Percentiles rank a stretch among this genome's conserved stretches.
phyloP scores from a whole-genome alignment of 441 rosid genomes.

The Corymbia calophylla region DNA sequence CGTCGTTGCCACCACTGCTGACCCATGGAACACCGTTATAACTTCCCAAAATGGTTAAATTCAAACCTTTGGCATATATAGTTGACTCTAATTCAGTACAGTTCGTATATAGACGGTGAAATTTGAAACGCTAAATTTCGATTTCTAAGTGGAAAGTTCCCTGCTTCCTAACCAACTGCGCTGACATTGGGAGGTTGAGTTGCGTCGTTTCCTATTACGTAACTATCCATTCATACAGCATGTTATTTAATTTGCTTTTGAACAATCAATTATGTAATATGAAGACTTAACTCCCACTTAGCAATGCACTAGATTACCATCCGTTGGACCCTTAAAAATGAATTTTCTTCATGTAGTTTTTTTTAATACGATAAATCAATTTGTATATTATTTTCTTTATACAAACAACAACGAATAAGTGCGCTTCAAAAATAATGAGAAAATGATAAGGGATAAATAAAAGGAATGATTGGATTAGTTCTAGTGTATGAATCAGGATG shows the following conservation, averaged over 20 bases:
- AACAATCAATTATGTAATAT: neutral
- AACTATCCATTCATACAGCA: neutral
- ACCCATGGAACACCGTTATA: neutral
- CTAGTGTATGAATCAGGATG: neutral
- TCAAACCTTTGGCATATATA: neutral
- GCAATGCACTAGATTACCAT: neutral
- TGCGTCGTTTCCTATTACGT: neutral
- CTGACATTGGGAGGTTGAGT: neutral
- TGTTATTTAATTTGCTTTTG: neutral
- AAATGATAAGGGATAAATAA: neutral
- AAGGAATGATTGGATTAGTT: too few relatives aligned
- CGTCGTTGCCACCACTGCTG: fast-evolving
- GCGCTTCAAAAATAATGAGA: neutral
- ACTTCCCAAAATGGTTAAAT: neutral
- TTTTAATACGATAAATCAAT: too few relatives aligned
- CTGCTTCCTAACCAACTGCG: neutral
- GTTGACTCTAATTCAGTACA: too few relatives aligned
- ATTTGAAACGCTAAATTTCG: neutral
- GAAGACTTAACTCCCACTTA: neutral
- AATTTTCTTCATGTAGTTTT: too few relatives aligned
- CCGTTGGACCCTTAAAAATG: neutral
- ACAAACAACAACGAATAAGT: neutral
- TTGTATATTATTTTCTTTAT: too few relatives aligned
- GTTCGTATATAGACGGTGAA: neutral
- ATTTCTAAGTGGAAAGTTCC: neutral